Evolutionary conservation across 306 rosid species (phyloP).

Genomic region (Castanopsis chinensis): DNA sequence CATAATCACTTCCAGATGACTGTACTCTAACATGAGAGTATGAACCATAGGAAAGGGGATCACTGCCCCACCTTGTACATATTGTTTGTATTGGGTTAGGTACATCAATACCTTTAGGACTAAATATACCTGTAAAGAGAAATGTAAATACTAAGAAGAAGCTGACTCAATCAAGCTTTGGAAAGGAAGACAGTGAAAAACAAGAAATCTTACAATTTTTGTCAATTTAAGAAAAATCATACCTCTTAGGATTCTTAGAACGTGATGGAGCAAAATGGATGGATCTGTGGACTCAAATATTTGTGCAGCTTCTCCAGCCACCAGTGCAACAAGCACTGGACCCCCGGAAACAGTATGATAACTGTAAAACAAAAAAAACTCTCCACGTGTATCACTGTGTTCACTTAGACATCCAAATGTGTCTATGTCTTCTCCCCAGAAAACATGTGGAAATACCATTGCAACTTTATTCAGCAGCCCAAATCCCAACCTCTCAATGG

Average conservation of each 20-base stretch:
- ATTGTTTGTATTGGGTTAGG: slow-evolving; percentile 78
- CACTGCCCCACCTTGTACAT: slow-evolving; percentile 94
- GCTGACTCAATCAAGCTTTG: slow-evolving; percentile 9
- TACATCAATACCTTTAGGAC: slow-evolving; percentile 68
- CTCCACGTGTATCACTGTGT: slow-evolving; percentile 70
- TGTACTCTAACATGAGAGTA: slow-evolving; percentile 86
- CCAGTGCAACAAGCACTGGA: slow-evolving; percentile 74
- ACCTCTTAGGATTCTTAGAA: slow-evolving; percentile 76
- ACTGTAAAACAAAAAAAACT: slow-evolving; percentile 80
- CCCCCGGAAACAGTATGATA: slow-evolving; percentile 98
- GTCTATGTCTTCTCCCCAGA: slow-evolving; percentile 95
- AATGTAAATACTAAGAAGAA: background rate
- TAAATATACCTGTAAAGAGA: slow-evolving; percentile 63
- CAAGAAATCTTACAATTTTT: slow-evolving; percentile 11
- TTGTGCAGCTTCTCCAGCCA: slow-evolving; percentile 99
- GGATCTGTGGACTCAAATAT: slow-evolving; percentile 78
- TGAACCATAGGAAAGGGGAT: slow-evolving; percentile 85
- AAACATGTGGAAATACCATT: slow-evolving; percentile 84
- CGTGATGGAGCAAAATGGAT: slow-evolving; percentile 58
- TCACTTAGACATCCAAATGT: slow-evolving; percentile 92
- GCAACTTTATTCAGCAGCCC: slow-evolving; percentile 94
- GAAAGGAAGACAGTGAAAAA: slow-evolving; percentile 5
- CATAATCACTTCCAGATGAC: slow-evolving; percentile 86
- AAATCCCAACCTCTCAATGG: slow-evolving; percentile 87
- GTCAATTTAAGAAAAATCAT: slow-evolving; percentile 18